Conservation (phyloP, 2,329 filamentous ascomycete genomes). For the Colletotrichum karsti region DNA sequence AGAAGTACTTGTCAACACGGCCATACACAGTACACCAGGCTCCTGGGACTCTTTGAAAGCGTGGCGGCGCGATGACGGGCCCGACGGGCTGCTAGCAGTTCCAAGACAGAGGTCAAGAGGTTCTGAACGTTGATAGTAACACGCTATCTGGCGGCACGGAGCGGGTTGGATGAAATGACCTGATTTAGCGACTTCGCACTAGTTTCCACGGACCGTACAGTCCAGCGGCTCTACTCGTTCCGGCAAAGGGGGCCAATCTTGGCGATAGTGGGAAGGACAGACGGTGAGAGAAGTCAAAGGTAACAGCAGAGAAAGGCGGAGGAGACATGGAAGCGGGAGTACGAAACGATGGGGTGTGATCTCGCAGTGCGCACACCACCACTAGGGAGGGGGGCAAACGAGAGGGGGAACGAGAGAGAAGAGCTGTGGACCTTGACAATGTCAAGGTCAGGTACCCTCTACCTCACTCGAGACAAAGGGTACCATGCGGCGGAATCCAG, state of each 20-base stretch:
- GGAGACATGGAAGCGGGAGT: neutral
- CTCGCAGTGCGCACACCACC: neutral
- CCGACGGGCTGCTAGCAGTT: neutral
- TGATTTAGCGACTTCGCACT: slow-evolving; percentile 7
- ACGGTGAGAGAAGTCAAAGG: slow-evolving; percentile 1
- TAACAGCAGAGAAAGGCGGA: neutral
- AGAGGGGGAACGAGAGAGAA: neutral
- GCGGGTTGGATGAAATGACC: neutral
- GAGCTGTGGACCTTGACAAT: neutral
- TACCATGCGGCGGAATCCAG: neutral
- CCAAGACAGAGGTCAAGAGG: neutral
- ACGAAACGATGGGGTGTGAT: neutral
- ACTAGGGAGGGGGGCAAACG: neutral
- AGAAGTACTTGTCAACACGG: neutral
- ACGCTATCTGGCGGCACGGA: neutral
- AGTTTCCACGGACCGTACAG: neutral
- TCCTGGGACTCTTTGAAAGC: neutral
- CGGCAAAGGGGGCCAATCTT: neutral
- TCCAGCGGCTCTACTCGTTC: neutral
- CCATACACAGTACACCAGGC: slow-evolving; percentile 5
- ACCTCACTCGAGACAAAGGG: slow-evolving; percentile 2
- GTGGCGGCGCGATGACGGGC: neutral
- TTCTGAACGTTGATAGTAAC: neutral
- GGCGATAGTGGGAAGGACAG: neutral
- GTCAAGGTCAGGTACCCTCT: slow-evolving; percentile 6